Conservation (phyloP, 2,329 filamentous ascomycete species). For the Penicillium sp. region DNA sequence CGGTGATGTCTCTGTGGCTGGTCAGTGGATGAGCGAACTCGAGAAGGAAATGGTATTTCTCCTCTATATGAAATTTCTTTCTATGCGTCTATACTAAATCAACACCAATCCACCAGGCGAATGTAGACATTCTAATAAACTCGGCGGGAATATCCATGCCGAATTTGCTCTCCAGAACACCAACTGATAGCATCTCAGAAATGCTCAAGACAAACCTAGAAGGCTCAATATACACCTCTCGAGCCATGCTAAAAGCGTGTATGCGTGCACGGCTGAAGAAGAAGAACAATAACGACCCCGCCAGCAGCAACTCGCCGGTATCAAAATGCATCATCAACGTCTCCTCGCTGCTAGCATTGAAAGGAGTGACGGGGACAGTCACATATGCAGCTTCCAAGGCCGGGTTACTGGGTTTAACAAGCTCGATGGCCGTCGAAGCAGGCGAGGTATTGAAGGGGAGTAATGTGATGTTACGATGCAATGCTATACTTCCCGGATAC, state of each 20-base stretch:
- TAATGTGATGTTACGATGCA: conserved; percentile 63
- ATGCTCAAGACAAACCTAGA: conserved; percentile 68
- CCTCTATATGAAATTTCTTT: background rate
- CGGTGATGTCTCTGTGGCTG: conserved; percentile 35
- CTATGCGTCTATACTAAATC: background rate
- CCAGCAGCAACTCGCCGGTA: conserved; percentile 38
- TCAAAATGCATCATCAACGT: conserved; percentile 79
- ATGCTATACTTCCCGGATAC: conserved; percentile 79
- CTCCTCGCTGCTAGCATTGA: conserved; percentile 67
- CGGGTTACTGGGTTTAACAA: conserved; percentile 62
- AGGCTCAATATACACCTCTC: conserved; percentile 38
- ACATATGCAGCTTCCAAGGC: conserved; percentile 79
- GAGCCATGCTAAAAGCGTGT: conserved; percentile 33
- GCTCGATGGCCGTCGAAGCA: conserved; percentile 32
- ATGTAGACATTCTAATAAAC: conserved; percentile 66
- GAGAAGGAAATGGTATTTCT: conserved; percentile 35
- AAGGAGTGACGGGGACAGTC: conserved; percentile 66
- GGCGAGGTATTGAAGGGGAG: conserved; percentile 53
- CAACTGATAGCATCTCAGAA: conserved; percentile 48
- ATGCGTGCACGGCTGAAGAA: conserved; percentile 29
- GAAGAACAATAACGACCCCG: conserved; percentile 9
- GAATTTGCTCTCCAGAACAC: conserved; percentile 58
- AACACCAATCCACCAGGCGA: conserved; percentile 19
- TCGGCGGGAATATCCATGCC: conserved; percentile 70
- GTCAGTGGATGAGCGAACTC: conserved; percentile 31